Evolutionary conservation across 306 rosid species (phyloP), one percentile per base, ranked within the genome.

Genomic region (Phaseolus lunatus): DNA sequence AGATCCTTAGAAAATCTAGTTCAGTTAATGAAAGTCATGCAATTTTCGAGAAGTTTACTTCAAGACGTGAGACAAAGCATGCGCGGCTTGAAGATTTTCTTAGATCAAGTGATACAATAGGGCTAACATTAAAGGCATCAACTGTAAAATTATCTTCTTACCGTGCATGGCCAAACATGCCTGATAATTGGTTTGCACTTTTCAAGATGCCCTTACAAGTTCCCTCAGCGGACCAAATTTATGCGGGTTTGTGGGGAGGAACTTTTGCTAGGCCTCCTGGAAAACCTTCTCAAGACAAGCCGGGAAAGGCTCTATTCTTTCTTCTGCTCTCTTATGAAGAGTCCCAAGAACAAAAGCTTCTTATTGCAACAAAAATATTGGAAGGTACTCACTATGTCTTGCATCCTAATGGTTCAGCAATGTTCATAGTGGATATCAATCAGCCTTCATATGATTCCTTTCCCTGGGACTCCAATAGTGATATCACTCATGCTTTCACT

Each of bases 231-330:
- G 89, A 84, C 44, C 90, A 87, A 20, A 88, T 85, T 82, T 88
- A 82, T 75, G 91, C 96, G 11, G 97, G 97, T 84, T 80, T 92
- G 41, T 92, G 96, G 96, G 97, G 97, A 58, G 97, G 97, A 20
- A 88, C 97, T 53, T 92, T 90, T 74, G 96, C 92, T 67, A 90
- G 96, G 97, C 97, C 97, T 72, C 96, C 97, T 9, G 96, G 96
- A 67, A 90, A 72, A 86, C 90, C 93, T 19, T 73, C 82, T 15
- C 84, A 86, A 66, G 97, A 90, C 83, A 92, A 92, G 77, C 90
- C 89, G 1, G 93, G 93, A 76, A 90, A 88, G 76, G 96, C 96
- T 48, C 85, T 92, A 50, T 92, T 90, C 84, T 83, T 92, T 66
- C 89, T 92, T 64, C 80, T 90, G 69, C 87, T 92, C 56, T 92